These are phyloP conservation scores for Iris pallida DNA, from an alignment of 116 monocot species.

Conservation along the genomic window DNA sequence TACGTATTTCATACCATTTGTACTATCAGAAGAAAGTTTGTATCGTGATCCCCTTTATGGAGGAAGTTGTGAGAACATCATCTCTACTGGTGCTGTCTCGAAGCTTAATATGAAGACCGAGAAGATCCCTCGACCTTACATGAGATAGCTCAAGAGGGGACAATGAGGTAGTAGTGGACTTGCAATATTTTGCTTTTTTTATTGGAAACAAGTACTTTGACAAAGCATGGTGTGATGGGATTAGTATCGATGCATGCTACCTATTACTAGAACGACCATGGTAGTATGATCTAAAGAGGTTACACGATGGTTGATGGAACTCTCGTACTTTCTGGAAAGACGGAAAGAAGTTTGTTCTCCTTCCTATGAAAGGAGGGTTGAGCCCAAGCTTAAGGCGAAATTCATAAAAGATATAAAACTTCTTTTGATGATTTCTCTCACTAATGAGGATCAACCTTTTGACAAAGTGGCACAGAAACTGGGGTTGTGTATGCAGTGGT, in stretches of 20 bases:
- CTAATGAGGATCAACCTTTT: too few species aligned
- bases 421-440: too few species aligned
- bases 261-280: background rate
- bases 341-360: too few species aligned
- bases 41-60: too few species aligned
- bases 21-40: background rate
- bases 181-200: background rate
- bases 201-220: background rate
- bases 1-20: background rate
- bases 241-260: background rate
- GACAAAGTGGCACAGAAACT: too few species aligned
- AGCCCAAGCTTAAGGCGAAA: too few species aligned
- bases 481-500: too few species aligned
- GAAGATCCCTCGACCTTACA: background rate
- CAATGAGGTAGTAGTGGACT: background rate
- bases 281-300: background rate
- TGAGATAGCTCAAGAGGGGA: background rate
- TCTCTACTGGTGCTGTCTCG: background rate
- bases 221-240: background rate
- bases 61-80: background rate
- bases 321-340: background rate
- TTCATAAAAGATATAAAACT: too few species aligned
- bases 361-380: too few species aligned
- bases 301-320: background rate
- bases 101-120: background rate